Base-by-base conservation (phyloP, 2,329 filamentous ascomycete species). In the Fusarium tricinctum region DNA sequence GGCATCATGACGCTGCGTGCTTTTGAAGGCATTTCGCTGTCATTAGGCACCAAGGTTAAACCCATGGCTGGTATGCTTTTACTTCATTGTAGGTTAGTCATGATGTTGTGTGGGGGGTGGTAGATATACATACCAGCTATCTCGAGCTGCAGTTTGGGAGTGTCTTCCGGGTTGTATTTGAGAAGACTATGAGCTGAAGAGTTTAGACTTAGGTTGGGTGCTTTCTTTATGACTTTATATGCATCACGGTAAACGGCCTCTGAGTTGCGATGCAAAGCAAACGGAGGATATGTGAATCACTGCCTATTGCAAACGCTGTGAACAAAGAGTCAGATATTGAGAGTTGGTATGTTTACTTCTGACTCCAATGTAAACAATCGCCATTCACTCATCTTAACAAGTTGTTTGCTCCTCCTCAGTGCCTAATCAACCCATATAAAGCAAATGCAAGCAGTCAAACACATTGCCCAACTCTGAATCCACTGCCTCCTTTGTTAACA, bases 1-100 rank as follows among this genome's bases (percentile, higher is more conserved):
- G 33, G 33, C 33, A 58, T 43, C 47, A 57, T 53, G 5, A 28
- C 22, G 12, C 33, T 57, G 22, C 54, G 54, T 30, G 47, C 38
- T n/a, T n/a, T 35, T 8, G 28, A 23, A 20, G 47, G 28, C 12
- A 50, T 26, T 14, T 38, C 33, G 7, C 8, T 8, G 14, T 38
- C 17, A 9, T 17, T 8, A n/a, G 14, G 26, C 12, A n/a, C 10
- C 15, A 17, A 9, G 12, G 15, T 2, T 12, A 30, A 22, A 19
- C n/a, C n/a, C 52, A 55, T 55, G 28, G 20, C 8, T 55, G 15
- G 17, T 19, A 3, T n/a, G 15, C 8, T 54, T 55, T 55, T 32
- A 12, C 22, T 39, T 55, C 8, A 15, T 50, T 30, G 14, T n/a
- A 49, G 14, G 44, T 55, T 20, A 55, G 44, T 32, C 17, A 28